A percentile compares a stretch with the other conserved stretches of the same genome.
Evolutionary conservation across 306 rosid genomes (phyloP).

Genomic region (Biancaea sappan): DNA sequence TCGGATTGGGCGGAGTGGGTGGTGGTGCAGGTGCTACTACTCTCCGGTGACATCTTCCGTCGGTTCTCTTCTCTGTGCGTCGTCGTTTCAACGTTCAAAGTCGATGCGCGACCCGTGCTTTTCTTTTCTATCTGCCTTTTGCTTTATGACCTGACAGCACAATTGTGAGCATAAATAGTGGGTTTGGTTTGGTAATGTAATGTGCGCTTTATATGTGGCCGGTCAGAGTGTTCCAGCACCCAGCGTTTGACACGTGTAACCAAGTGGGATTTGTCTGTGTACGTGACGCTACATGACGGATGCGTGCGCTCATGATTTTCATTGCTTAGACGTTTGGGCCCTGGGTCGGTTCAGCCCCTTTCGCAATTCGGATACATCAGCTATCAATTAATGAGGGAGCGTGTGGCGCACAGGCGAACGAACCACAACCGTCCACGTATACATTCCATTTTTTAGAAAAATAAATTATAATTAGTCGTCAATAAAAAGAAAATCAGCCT

Average conservation of each 20-base stretch:
- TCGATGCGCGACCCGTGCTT: slow-evolving; percentile 4
- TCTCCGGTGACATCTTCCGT: slow-evolving; percentile 44
- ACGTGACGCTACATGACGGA: slow-evolving; percentile 9
- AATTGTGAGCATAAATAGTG: neutral
- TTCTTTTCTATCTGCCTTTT: neutral
- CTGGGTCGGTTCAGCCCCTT: neutral
- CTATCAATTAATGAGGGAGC: too few species aligned
- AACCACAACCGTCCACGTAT: neutral
- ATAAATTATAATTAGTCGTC: too few species aligned
- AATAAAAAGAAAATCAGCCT: neutral
- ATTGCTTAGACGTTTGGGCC: slow-evolving; percentile 30
- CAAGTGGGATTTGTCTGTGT: slow-evolving; percentile 38
- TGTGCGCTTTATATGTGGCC: slow-evolving; percentile 31
- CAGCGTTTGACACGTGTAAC: neutral
- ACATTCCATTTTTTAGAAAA: too few species aligned
- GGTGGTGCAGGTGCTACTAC: neutral
- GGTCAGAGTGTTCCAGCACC: slow-evolving; percentile 31
- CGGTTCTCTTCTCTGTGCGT: slow-evolving; percentile 17
- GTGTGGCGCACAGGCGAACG: neutral
- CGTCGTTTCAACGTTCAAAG: slow-evolving; percentile 48
- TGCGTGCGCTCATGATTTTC: slow-evolving; percentile 38
- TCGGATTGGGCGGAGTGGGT: slow-evolving; percentile 32
- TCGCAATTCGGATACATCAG: neutral
- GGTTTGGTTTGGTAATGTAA: neutral
- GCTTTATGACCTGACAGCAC: neutral